phyloP scores from a whole-genome alignment of 495 filamentous ascomycete genomes.

The Xylaria intraflava region DNA sequence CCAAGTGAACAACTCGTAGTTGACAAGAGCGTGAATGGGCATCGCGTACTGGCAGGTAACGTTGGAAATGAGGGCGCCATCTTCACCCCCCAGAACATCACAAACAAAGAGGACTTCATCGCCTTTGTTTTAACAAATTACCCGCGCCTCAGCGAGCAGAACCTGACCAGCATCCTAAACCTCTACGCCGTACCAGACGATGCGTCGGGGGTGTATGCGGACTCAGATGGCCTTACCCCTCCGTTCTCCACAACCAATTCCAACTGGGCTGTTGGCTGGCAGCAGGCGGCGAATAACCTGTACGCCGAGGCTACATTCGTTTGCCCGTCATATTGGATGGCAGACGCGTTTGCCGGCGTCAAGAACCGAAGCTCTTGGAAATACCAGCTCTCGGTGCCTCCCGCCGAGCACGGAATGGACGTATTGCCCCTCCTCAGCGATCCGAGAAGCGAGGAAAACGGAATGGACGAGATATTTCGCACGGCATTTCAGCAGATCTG shows the following conservation, averaged over 20 bases:
- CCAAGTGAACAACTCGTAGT: constrained; percentile 49
- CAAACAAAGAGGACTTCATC: constrained; percentile 37
- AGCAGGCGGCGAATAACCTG: constrained; percentile 39
- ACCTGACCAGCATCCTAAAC: constrained; percentile 36
- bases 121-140: constrained; percentile 41
- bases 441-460: constrained; percentile 4
- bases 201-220: constrained; percentile 8
- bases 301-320: constrained; percentile 54
- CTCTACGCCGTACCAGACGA: constrained; percentile 39
- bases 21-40: constrained; percentile 30
- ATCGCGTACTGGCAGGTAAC: constrained; percentile 18
- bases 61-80: constrained; percentile 28
- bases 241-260: constrained; percentile 30
- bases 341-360: constrained; percentile 42
- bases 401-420: constrained; percentile 50
- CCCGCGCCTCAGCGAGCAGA: constrained; percentile 41
- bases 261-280: constrained; percentile 23
- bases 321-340: constrained; percentile 58
- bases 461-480: constrained; percentile 23
- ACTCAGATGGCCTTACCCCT: constrained; percentile 22
- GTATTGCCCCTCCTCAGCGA: constrained; percentile 20
- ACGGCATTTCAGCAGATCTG: constrained; percentile 29
- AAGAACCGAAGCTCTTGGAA: constrained; percentile 35
- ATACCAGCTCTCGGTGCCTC: constrained; percentile 55
- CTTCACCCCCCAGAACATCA: constrained; percentile 48